These are phyloP conservation scores for Kitagawia praeruptora DNA, from an alignment of 129 eudicot species.

Conservation along the genomic window DNA sequence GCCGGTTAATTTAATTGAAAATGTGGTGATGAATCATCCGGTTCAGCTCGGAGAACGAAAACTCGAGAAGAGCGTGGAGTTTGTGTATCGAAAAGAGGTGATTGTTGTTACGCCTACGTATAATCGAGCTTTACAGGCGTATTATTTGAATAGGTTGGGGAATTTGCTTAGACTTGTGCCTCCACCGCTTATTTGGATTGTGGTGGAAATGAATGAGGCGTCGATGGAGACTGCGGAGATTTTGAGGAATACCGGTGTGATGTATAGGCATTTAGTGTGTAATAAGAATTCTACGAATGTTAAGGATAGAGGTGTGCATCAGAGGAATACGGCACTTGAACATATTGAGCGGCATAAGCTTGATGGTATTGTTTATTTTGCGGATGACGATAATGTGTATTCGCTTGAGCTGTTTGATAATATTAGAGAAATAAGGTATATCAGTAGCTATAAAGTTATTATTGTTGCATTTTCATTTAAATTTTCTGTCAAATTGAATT, in stretches of 20 bases:
- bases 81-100: constrained; percentile 34
- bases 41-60: constrained; percentile 32
- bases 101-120: constrained; percentile 89
- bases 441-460: neutral
- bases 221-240: constrained; percentile 72
- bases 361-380: constrained; percentile 92
- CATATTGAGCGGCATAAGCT: constrained; percentile 86
- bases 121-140: constrained; percentile 61
- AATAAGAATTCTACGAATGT: constrained; percentile 51
- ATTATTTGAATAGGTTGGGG: constrained; percentile 60
- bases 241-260: constrained; percentile 69
- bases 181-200: constrained; percentile 85
- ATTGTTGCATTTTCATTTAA: neutral
- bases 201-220: constrained; percentile 75
- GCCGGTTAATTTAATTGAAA: constrained; percentile 25
- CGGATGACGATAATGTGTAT: constrained; percentile 89
- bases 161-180: constrained; percentile 70
- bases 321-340: constrained; percentile 75
- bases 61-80: constrained; percentile 38
- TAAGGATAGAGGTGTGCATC: constrained; percentile 93
- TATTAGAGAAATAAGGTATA: constrained; percentile 67
- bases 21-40: constrained; percentile 23
- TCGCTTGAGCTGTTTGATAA: constrained; percentile 70
- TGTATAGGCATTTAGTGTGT: constrained; percentile 85
- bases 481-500: too few relatives aligned